Evolutionary conservation across 23 red algal species (phyloP).

Genomic region (Cyanidium caldarium): DNA sequence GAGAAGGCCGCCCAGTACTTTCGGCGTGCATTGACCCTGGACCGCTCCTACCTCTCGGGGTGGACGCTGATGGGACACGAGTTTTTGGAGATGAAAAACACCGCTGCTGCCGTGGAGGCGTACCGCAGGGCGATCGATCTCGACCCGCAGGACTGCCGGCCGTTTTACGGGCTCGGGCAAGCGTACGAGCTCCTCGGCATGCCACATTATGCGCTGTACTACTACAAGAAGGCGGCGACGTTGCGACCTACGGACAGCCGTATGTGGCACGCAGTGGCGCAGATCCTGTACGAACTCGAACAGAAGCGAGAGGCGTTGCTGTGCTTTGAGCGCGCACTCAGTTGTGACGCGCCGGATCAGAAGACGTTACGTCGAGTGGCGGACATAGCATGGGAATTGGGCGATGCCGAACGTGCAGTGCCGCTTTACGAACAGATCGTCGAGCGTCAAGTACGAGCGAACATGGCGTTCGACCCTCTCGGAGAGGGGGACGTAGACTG

Average conservation of each 20-base stretch:
- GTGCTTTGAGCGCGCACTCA: conserved; percentile 43
- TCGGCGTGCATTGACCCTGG: conserved; percentile 67
- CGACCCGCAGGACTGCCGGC: conserved; percentile 71
- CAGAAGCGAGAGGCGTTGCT: conserved; percentile 37
- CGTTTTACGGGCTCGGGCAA: conserved; percentile 89
- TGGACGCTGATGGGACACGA: conserved; percentile 98
- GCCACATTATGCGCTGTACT: conserved; percentile 81
- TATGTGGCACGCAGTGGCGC: conserved; percentile 84
- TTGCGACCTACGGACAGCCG: conserved; percentile 63
- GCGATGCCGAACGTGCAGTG: too few relatives aligned
- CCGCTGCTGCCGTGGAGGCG: conserved; percentile 65
- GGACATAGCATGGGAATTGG: too few relatives aligned
- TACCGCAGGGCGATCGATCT: conserved; percentile 76
- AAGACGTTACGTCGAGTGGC: too few relatives aligned
- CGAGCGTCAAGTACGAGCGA: too few relatives aligned
- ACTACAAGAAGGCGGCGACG: conserved; percentile 75
- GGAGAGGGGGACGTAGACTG: too few relatives aligned
- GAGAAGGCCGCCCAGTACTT: conserved; percentile 87
- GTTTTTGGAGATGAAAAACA: conserved; percentile 96
- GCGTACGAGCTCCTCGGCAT: conserved; percentile 84
- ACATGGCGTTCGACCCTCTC: too few relatives aligned
- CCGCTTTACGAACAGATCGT: too few relatives aligned
- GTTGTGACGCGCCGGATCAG: conserved; percentile 30
- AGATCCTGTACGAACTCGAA: conserved; percentile 53
- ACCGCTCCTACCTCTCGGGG: conserved; percentile 65